Percentiles rank a stretch among this genome's conserved stretches.
Conservation (phyloP, 176 grass and related monocot species). For the Poa annua region DNA sequence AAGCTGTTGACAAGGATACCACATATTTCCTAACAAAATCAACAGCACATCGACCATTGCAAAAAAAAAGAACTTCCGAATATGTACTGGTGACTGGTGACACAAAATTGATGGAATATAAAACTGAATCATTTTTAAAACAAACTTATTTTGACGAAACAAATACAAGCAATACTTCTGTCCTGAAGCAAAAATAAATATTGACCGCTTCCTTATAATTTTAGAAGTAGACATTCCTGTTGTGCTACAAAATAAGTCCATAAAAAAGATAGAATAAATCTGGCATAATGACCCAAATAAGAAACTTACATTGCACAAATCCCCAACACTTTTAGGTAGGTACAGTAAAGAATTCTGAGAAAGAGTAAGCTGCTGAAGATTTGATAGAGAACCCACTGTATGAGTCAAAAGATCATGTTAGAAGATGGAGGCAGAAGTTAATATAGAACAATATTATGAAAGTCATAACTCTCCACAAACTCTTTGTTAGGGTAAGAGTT, state of each 20-base stretch:
- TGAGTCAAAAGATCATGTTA: constrained; percentile 40
- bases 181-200: neutral
- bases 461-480: constrained; percentile 1
- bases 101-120: constrained; percentile 16
- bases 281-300: constrained; percentile 30
- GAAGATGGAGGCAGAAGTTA: constrained; percentile 9
- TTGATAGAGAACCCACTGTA: constrained; percentile 86
- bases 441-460: constrained; percentile 15
- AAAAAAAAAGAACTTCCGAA: neutral
- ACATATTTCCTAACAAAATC: neutral
- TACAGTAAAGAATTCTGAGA: constrained; percentile 71
- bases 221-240: neutral
- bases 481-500: constrained; percentile 19
- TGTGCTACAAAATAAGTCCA: neutral
- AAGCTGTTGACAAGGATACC: constrained; percentile 11
- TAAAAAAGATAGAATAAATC: constrained; percentile 24
- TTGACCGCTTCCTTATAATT: neutral
- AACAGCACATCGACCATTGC: neutral
- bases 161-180: neutral
- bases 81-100: neutral
- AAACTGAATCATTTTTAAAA: constrained; percentile 19
- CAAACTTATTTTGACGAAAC: constrained; percentile 2
- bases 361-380: constrained; percentile 80
- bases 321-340: constrained; percentile 78
- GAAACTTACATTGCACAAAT: constrained; percentile 78